A percentile compares a stretch with the other conserved stretches of the same genome.
These are phyloP conservation scores for Acacia crassicarpa DNA, from an alignment of 306 rosid species.

Conservation along the genomic window DNA sequence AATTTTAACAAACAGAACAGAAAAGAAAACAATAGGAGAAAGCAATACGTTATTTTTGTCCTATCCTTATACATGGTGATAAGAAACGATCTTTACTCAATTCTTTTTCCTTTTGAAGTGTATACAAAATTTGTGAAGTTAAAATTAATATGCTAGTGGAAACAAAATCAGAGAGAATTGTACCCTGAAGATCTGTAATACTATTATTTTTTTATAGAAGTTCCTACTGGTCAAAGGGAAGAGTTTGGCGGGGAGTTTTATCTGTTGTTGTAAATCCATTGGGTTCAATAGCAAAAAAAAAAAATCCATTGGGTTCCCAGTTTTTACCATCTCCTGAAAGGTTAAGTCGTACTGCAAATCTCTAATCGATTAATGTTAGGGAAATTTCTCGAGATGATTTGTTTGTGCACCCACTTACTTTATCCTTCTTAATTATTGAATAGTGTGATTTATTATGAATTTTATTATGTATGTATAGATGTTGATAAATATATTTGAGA, in stretches of 20 bases:
- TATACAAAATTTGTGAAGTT: slow-evolving; percentile 12
- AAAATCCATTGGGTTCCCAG: slow-evolving; percentile 4
- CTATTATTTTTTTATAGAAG: slow-evolving; percentile 26
- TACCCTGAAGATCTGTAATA: slow-evolving; percentile 26
- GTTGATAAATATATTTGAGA: background rate
- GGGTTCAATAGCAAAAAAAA: too few species aligned
- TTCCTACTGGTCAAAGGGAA: background rate
- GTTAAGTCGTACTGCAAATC: slow-evolving; percentile 50
- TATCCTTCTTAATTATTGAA: too few species aligned
- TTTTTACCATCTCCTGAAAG: slow-evolving; percentile 36
- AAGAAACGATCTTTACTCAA: slow-evolving; percentile 20
- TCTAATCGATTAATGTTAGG: background rate
- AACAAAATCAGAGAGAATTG: background rate
- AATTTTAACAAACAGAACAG: background rate
- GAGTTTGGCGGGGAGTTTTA: background rate
- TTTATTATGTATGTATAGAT: background rate
- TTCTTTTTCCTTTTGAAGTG: background rate
- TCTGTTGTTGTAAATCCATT: slow-evolving; percentile 31
- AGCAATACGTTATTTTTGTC: slow-evolving; percentile 31
- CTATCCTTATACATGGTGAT: slow-evolving; percentile 8
- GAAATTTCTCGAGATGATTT: background rate
- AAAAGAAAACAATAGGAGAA: background rate
- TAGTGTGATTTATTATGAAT: background rate
- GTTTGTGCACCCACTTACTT: background rate
- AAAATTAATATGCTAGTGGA: slow-evolving; percentile 23